phyloP scores from a whole-genome alignment of 768 basidiomycete species.

The Chlorophyllum brunneum region DNA sequence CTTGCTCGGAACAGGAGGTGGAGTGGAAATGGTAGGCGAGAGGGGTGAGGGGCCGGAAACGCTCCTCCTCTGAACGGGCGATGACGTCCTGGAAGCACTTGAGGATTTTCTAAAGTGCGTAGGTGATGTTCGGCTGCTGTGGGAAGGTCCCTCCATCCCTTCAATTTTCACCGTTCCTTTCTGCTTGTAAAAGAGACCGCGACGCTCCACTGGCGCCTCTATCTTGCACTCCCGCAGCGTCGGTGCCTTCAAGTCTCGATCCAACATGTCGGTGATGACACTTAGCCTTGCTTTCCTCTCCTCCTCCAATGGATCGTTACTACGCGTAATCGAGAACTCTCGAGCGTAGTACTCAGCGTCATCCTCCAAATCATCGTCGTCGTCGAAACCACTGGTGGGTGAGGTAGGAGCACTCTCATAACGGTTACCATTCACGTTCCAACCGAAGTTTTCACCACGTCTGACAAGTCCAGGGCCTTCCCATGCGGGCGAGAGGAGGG shows the following conservation, averaged over 20 bases:
- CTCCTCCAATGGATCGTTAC: neutral
- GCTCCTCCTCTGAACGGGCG: conserved; percentile 5
- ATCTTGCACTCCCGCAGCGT: neutral
- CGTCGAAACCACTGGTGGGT: neutral
- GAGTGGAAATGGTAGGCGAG: conserved; percentile 3
- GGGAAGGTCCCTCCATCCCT: neutral
- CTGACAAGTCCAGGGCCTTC: conserved; percentile 1
- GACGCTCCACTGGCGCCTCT: neutral
- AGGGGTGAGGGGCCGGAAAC: neutral
- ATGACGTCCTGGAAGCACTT: neutral
- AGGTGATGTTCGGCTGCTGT: neutral
- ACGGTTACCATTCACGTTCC: neutral
- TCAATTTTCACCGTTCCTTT: conserved; percentile 1
- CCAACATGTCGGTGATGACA: conserved; percentile 9
- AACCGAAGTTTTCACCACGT: conserved; percentile 1
- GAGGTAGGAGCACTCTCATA: neutral
- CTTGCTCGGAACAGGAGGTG: conserved; percentile 7
- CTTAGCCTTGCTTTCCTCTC: conserved; percentile 6
- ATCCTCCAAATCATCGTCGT: conserved; percentile 4
- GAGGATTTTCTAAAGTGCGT: conserved; percentile 3
- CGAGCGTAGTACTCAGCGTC: conserved; percentile 3
- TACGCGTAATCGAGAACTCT: neutral
- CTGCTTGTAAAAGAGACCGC: neutral
- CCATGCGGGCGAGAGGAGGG: neutral
- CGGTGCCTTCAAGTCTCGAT: conserved; percentile 1